phyloP scores from a whole-genome alignment of 805 yeast genomes.

The Nakazawaea ambrosiae region DNA sequence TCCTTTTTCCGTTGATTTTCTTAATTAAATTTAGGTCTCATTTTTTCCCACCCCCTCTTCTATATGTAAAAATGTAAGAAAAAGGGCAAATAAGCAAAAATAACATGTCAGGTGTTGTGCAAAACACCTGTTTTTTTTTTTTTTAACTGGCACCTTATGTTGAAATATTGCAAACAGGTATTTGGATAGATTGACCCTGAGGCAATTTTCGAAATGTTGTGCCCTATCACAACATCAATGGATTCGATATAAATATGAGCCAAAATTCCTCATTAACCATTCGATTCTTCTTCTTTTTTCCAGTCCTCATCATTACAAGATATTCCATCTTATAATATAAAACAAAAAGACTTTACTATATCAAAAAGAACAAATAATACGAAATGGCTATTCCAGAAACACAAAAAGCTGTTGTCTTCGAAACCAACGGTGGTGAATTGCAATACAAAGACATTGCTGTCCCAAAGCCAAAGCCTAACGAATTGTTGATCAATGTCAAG shows the following conservation, averaged over 20 bases:
- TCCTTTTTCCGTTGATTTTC: too few relatives aligned
- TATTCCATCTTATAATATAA: neutral
- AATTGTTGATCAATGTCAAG: slow-evolving; percentile 48
- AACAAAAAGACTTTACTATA: neutral
- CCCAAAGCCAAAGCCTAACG: slow-evolving; percentile 51
- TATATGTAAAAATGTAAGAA: neutral
- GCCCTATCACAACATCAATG: too few relatives aligned
- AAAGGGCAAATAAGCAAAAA: neutral
- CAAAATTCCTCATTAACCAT: too few relatives aligned
- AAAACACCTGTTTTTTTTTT: slow-evolving; percentile 1
- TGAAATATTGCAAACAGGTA: too few relatives aligned
- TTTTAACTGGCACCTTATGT: too few relatives aligned
- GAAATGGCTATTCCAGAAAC: slow-evolving; percentile 31
- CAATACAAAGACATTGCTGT: slow-evolving; percentile 47
- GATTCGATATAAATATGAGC: neutral
- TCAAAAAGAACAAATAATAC: neutral
- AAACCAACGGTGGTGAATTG: slow-evolving; percentile 41
- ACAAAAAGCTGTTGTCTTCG: slow-evolving; percentile 47
- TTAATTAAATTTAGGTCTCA: too few relatives aligned
- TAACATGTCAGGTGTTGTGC: neutral
- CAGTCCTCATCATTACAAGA: too few relatives aligned
- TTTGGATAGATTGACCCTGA: too few relatives aligned
- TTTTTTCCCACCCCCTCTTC: neutral
- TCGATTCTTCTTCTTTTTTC: too few relatives aligned
- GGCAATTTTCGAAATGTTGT: too few relatives aligned